These are phyloP conservation scores for Lentinula aciculospora DNA, from an alignment of 768 basidiomycete genomes.

Conservation along the genomic window DNA sequence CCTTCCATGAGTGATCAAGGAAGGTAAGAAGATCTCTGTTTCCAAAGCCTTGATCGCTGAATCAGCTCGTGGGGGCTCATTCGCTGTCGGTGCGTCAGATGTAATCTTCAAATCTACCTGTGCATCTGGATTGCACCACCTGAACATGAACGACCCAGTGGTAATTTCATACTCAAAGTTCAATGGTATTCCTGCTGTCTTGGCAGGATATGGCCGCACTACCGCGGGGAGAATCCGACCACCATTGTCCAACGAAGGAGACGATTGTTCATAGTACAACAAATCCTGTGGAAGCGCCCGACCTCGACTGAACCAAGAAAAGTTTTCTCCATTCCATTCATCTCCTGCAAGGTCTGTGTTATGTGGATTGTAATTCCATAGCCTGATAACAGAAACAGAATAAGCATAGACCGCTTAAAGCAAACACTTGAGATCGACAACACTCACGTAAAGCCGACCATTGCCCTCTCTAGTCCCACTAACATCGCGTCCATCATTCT, in stretches of 20 bases:
- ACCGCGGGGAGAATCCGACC: constrained; percentile 70
- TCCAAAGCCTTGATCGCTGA: constrained; percentile 43
- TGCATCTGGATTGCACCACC: constrained; percentile 48
- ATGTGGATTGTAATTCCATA: constrained; percentile 93
- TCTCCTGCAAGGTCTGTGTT: constrained; percentile 81
- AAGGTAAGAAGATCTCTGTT: constrained; percentile 83
- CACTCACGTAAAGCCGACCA: constrained; percentile 87
- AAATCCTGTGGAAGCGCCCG: constrained; percentile 52
- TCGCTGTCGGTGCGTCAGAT: constrained; percentile 16
- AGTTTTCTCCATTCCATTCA: constrained; percentile 95
- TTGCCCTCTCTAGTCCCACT: constrained; percentile 68
- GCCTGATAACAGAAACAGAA: constrained; percentile 33
- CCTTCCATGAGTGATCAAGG: constrained; percentile 49
- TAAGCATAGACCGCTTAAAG: neutral
- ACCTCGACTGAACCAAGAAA: constrained; percentile 81
- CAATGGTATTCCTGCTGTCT: constrained; percentile 81
- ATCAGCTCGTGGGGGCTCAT: constrained; percentile 33
- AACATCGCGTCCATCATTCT: constrained; percentile 96
- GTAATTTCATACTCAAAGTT: constrained; percentile 74
- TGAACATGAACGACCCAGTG: constrained; percentile 57
- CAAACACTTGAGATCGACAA: constrained; percentile 11
- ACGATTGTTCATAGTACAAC: constrained; percentile 53
- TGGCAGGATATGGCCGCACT: constrained; percentile 88
- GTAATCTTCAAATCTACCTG: neutral
- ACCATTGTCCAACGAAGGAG: constrained; percentile 77